Percentiles rank a stretch among this genome's conserved stretches.
Evolutionary conservation across 441 rosid genomes (phyloP).

Genomic region (Adansonia gregorii): DNA sequence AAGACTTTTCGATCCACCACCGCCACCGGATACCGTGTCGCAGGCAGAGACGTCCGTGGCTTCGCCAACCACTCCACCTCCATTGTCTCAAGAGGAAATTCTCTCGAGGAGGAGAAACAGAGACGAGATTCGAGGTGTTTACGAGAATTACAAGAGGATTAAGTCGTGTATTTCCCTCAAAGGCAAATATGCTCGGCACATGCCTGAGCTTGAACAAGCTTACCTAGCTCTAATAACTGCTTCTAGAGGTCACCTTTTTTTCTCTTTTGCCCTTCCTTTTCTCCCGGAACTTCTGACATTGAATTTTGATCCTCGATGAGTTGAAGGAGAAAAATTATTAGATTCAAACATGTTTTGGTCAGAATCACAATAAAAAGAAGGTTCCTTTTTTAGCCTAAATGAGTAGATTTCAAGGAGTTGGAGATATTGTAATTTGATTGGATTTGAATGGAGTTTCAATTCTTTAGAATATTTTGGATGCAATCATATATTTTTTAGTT

Average conservation of each 20-base stretch:
- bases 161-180: conserved; percentile 59
- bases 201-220: conserved; percentile 67
- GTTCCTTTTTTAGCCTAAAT: not conserved
- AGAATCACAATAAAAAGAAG: not conserved
- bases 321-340: not conserved
- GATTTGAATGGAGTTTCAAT: not conserved
- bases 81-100: conserved; percentile 75
- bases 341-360: not conserved
- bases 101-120: conserved; percentile 61
- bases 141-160: conserved; percentile 76
- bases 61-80: conserved; percentile 52
- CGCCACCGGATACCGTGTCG: conserved; percentile 39
- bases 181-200: conserved; percentile 55
- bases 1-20: conserved; percentile 47
- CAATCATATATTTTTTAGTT: not conserved
- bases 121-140: conserved; percentile 81
- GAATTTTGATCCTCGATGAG: not conserved
- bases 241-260: conserved; percentile 60
- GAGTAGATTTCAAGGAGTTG: conserved; percentile 5
- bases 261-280: not conserved
- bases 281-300: not conserved
- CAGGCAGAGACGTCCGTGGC: conserved; percentile 35
- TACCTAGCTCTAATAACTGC: conserved; percentile 75
- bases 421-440: conserved; percentile 2
- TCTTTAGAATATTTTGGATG: conserved; percentile 2